Conservation (phyloP, 2,329 filamentous ascomycete species). For the Colletotrichum shisoi region DNA sequence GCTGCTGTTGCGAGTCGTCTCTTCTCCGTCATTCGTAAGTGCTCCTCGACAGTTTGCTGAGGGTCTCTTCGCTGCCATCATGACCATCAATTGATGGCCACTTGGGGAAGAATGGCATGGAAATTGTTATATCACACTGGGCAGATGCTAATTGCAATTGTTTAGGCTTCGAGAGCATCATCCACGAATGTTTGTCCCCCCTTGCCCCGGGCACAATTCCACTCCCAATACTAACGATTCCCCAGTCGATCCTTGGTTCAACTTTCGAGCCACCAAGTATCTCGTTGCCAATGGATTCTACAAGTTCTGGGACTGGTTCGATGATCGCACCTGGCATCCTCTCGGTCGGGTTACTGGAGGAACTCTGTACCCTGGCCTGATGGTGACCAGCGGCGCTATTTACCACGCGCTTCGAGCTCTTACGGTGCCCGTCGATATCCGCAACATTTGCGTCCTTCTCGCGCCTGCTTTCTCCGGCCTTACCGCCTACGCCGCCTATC, state of each 20-base stretch:
- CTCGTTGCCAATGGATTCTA: constrained; percentile 97
- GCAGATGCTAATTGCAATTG: constrained; percentile 46
- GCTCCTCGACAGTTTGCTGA: constrained; percentile 35
- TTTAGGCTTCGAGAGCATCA: constrained; percentile 95
- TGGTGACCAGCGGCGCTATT: constrained; percentile 98
- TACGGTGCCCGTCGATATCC: constrained; percentile 93
- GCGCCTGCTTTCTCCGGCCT: constrained; percentile 93
- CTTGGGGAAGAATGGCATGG: not conserved
- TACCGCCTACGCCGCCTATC: constrained; percentile 90
- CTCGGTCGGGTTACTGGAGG: constrained; percentile 97
- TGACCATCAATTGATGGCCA: constrained; percentile 22
- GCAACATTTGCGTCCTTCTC: constrained; percentile 97
- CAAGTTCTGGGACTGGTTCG: constrained; percentile 99
- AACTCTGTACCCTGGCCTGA: constrained; percentile 97
- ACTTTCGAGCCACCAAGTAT: constrained; percentile 98
- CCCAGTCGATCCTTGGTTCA: constrained; percentile 98
- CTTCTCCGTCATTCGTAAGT: constrained; percentile 96
- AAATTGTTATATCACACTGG: not conserved
- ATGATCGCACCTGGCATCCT: constrained; percentile 99
- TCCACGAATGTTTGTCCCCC: constrained; percentile 89
- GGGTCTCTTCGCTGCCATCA: not conserved
- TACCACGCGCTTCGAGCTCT: constrained; percentile 92
- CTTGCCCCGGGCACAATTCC: constrained; percentile 26
- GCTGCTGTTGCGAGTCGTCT: constrained; percentile 92
- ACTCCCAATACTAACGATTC: constrained; percentile 43